Evolutionary conservation across 129 eudicot species (phyloP).

Genomic region (Ambrosia trifida): DNA sequence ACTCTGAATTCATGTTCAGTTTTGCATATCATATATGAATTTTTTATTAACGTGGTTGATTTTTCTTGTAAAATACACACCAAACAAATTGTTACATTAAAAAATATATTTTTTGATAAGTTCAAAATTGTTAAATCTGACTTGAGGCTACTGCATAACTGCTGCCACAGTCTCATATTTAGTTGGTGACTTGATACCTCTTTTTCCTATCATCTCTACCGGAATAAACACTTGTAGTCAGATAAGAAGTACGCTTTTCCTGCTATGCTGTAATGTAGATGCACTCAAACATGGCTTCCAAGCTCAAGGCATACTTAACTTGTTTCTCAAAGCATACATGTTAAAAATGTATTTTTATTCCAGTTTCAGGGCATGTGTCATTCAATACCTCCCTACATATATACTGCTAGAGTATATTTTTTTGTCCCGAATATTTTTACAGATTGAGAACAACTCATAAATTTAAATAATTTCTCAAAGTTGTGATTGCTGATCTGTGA

Average conservation of each 20-base stretch:
- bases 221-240: not conserved
- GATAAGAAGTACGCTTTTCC: not conserved
- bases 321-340: not conserved
- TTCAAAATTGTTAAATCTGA: constrained; percentile 6
- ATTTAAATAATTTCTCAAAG: not conserved
- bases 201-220: not conserved
- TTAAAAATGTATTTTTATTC: not conserved
- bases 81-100: not conserved
- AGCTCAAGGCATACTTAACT: not conserved
- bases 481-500: constrained; percentile 24
- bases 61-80: too few species aligned
- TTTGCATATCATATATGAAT: not conserved
- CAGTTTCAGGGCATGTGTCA: not conserved
- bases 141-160: not conserved
- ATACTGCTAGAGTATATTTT: not conserved
- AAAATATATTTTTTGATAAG: not conserved
- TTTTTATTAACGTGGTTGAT: too few species aligned
- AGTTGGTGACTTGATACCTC: not conserved
- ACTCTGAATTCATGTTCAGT: too few species aligned
- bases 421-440: not conserved
- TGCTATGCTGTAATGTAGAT: constrained; percentile 11
- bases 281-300: not conserved
- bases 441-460: not conserved
- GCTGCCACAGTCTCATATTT: not conserved
- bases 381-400: not conserved